Base-by-base conservation (phyloP, 176 grass and related monocot genomes). In the Eragrostis nindensis region DNA sequence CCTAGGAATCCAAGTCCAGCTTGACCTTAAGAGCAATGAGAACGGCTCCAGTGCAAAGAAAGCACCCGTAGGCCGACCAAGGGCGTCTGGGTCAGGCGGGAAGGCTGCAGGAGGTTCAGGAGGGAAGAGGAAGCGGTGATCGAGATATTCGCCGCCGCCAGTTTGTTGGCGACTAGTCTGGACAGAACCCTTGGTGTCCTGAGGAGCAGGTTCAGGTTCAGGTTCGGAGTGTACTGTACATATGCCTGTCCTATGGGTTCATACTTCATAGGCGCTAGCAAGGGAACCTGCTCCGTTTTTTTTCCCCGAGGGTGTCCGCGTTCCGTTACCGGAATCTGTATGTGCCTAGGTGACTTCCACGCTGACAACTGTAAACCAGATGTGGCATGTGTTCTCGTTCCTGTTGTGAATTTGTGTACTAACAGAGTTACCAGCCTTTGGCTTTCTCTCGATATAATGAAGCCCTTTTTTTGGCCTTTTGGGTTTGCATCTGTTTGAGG, bases 1-100 rank as follows among this genome's bases (percentile, higher is more conserved):
- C 15, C 40, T 80, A 99, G 97, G 93, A 82, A 93, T 99, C 49
- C 93, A 88, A 89, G 93, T 99, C 73, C 93, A 96, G 68, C 82
- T 99, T 5, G 87, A 99, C 71, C 87, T 99, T 74, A 96, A 99
- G 82, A 93, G 78, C 57, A 82, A 81, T 5, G 87, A 68, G 11
- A 89, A 70, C 0, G 25, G 50, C 19, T 69, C 89, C 0, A 78
- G 89, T 40, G 85, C 63, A 19, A 99, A 99, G 88, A 96, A 94
- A 76, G 50, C 72, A 5, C 82, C 89, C 1, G 85, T 89, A 3
- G 82, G 81, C 45, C 89, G 73, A 83, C 74, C 93, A 64, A 93
- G 55, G 83, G 46, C 56, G 38, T n/a, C 89, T 52, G 84, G 66
- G n/a, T 79, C 91, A 40, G 76, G 79, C 19, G 89, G 84, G 3